Percentiles rank a stretch among this genome's conserved stretches.
These are phyloP conservation scores for Crithidia thermophila DNA, from an alignment of 208 protist species.

Conservation along the genomic window DNA sequence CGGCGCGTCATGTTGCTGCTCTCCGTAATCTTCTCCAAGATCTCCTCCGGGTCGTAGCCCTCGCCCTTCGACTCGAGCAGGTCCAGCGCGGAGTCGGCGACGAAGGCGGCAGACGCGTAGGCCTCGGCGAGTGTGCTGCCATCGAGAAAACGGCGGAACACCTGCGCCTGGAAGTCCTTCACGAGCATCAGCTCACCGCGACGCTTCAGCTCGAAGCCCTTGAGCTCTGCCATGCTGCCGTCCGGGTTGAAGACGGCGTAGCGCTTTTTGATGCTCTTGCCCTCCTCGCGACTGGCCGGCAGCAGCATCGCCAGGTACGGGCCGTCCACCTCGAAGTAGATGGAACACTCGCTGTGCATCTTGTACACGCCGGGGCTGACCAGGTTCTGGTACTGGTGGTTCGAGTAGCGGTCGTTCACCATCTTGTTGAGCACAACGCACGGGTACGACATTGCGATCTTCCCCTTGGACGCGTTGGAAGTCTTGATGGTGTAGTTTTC, in stretches of 20 bases:
- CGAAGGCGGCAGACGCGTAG: constrained; percentile 95
- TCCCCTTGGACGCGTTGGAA: constrained; percentile 53
- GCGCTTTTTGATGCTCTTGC: constrained; percentile 98
- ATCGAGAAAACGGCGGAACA: constrained; percentile 97
- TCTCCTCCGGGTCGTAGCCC: constrained; percentile 94
- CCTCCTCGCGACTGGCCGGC: constrained; percentile 98
- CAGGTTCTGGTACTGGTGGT: constrained; percentile 98
- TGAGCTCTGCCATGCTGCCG: constrained; percentile 98
- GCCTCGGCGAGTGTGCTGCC: constrained; percentile 95
- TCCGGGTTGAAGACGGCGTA: constrained; percentile 99
- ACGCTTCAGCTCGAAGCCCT: constrained; percentile 99
- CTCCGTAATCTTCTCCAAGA: constrained; percentile 98
- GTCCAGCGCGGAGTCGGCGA: constrained; percentile 98
- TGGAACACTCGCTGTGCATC: constrained; percentile 95
- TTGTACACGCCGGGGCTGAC: constrained; percentile 72
- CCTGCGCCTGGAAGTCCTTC: constrained; percentile 98
- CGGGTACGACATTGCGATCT: constrained; percentile 95
- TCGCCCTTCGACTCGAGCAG: constrained; percentile 93
- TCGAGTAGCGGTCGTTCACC: constrained; percentile 97
- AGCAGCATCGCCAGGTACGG: constrained; percentile 99
- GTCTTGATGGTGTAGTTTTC: constrained; percentile 95
- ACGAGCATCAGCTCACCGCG: constrained; percentile 99
- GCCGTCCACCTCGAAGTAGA: constrained; percentile 99
- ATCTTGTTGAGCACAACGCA: constrained; percentile 99
- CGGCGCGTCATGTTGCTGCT: constrained; percentile 96